Evolutionary conservation across 768 basidiomycete genomes (phyloP), one percentile per base, ranked within the genome.

Genomic region (Kwoniella newhampshirensis): DNA sequence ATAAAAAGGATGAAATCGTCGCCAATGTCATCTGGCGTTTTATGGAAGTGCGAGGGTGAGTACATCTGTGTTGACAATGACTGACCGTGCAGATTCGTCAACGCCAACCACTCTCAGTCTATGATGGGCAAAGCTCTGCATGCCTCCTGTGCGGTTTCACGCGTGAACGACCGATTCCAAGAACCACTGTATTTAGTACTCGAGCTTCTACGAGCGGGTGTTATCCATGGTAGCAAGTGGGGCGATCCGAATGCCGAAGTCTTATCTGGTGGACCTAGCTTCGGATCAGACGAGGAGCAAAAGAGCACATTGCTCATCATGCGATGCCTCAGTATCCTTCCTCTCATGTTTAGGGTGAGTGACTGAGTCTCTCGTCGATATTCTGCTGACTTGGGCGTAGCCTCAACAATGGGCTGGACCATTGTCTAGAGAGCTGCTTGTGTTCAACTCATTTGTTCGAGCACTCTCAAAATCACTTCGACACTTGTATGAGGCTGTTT

Each of bases 1-100:
- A 98, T 59, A 97, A 96, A 80, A 98, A 98, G 79, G 96, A 99
- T 68, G 96, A 99, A 76, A 82, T 96, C 0, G 96, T 99, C 3
- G 93, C 93, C 7, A 99, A 99, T 73, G 92, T 94, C 25, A 89
- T 99, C 53, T 97, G 93, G 93, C 85, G 94, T 51, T 97, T 98
- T 83, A 82, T 99, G 54, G 94, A 97, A 76, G 80, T 97, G 56
- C 81, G 96, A 77, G 91, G 92, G 93, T 94, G 77, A 74, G 86
- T 82, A 56, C 23, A 13, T 15, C 27, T 46, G 26, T 57, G 49
- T 57, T 43, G n/a, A 2, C 42, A 21, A 25, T 41, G 45, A 11
- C 43, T 53, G 44, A 48, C 49, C 43, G 51, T n/a, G 44, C 69
- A 96, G 93, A 64, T 96, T 97, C 82, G 81, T 96, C 55, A 78